Evolutionary conservation across 2,329 filamentous ascomycete species (phyloP).

Genomic region (Onygena corvina): DNA sequence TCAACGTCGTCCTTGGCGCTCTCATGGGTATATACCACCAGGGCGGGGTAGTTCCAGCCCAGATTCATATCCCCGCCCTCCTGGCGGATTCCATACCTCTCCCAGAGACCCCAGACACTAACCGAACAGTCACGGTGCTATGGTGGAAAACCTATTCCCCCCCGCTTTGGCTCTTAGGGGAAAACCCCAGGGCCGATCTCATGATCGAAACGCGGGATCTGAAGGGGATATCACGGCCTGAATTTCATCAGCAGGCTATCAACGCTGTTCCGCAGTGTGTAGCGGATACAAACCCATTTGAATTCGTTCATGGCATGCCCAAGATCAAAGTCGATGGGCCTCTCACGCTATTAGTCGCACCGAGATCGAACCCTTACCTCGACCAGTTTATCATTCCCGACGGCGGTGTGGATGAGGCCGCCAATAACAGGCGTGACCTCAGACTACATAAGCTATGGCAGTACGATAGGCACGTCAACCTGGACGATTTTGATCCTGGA

Average conservation of each 20-base stretch:
- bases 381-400: slow-evolving; percentile 25
- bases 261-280: slow-evolving; percentile 24
- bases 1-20: slow-evolving; percentile 38
- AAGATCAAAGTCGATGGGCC: slow-evolving; percentile 11
- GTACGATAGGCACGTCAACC: slow-evolving; percentile 37
- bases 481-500: slow-evolving; percentile 42
- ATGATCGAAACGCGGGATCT: slow-evolving; percentile 35
- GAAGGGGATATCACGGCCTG: slow-evolving; percentile 36
- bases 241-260: slow-evolving; percentile 32
- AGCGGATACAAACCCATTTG: slow-evolving; percentile 9
- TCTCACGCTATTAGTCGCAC: slow-evolving; percentile 35
- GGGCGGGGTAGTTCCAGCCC: slow-evolving; percentile 40
- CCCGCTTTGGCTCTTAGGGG: slow-evolving; percentile 40
- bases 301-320: slow-evolving; percentile 6
- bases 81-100: slow-evolving; percentile 22
- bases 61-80: slow-evolving; percentile 35
- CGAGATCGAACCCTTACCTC: slow-evolving; percentile 33
- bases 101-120: background rate
- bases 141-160: slow-evolving; percentile 48
- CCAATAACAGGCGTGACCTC: background rate
- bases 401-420: background rate
- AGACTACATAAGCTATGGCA: slow-evolving; percentile 32
- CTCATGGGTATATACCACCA: slow-evolving; percentile 45
- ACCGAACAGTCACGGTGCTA: slow-evolving; percentile 29
- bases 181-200: slow-evolving; percentile 19